A percentile compares a stretch with the other conserved stretches of the same genome.
These are phyloP conservation scores for Nicotiana tabacum DNA, from an alignment of 257 asterid genomes.

Conservation along the genomic window DNA sequence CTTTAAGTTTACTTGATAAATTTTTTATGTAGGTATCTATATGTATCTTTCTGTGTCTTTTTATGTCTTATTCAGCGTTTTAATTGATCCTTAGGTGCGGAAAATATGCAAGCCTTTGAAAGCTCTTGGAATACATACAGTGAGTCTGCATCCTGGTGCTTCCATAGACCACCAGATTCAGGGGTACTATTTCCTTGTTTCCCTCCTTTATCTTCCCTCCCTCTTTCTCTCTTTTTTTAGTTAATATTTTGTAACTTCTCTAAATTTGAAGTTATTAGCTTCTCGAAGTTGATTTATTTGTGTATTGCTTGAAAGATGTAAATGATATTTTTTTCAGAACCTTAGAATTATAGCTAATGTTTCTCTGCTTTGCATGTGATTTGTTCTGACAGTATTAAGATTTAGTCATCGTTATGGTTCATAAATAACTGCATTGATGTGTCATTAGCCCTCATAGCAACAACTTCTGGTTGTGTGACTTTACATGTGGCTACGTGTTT, in stretches of 20 bases:
- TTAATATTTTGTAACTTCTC: background rate
- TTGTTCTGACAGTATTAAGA: background rate
- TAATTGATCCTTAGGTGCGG: constrained; percentile 43
- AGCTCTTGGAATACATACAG: constrained; percentile 51
- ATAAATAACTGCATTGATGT: background rate
- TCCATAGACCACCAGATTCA: constrained; percentile 72
- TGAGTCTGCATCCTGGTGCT: constrained; percentile 85
- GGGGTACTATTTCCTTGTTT: constrained; percentile 34
- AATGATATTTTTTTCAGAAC: background rate
- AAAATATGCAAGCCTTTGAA: constrained; percentile 63
- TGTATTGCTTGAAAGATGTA: background rate
- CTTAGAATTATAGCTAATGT: background rate
- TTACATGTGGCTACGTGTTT: background rate
- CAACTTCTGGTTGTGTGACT: background rate
- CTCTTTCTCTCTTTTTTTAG: background rate
- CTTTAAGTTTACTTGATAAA: background rate
- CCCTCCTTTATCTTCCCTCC: background rate
- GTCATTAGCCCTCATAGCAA: background rate
- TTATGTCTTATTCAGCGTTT: constrained; percentile 7
- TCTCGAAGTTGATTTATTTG: background rate
- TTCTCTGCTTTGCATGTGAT: background rate
- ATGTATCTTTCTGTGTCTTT: background rate
- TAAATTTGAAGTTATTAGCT: background rate
- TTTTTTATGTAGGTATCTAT: background rate
- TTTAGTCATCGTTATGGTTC: background rate